Evolutionary conservation across 805 yeast genomes (phyloP).

Genomic region (Yarrowia divulgata): DNA sequence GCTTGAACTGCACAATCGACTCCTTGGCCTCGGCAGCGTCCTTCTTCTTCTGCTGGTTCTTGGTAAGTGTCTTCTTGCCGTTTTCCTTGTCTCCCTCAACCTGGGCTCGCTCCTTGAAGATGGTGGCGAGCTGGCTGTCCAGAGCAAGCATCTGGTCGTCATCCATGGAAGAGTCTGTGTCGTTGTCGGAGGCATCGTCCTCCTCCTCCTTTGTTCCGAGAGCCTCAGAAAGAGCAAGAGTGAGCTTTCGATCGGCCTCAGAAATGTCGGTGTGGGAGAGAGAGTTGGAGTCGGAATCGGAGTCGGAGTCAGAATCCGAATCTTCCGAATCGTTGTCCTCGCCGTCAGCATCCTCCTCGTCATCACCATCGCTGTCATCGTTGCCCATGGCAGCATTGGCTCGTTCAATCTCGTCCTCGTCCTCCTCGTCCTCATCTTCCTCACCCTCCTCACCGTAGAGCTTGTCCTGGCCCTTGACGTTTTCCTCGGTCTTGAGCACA

Average conservation of each 20-base stretch:
- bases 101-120: conserved; percentile 73
- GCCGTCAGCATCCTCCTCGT: conserved; percentile 46
- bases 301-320: conserved; percentile 53
- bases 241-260: conserved; percentile 52
- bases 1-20: conserved; percentile 78
- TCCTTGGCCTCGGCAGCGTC: conserved; percentile 83
- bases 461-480: conserved; percentile 77
- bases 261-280: conserved; percentile 48
- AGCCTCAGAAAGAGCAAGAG: conserved; percentile 49
- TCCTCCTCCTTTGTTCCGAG: conserved; percentile 43
- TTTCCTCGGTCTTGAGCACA: conserved; percentile 71
- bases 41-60: conserved; percentile 53
- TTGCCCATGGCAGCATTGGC: conserved; percentile 49
- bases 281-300: conserved; percentile 49
- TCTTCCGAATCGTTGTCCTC: conserved; percentile 48
- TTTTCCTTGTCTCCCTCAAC: conserved; percentile 64
- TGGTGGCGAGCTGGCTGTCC: conserved; percentile 80
- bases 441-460: conserved; percentile 72
- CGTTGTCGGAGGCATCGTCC: conserved; percentile 46
- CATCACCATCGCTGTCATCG: conserved; percentile 49
- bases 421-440: conserved; percentile 56
- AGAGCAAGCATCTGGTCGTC: conserved; percentile 97
- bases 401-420: conserved; percentile 49
- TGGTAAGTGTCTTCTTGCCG: conserved; percentile 54
- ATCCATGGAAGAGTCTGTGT: conserved; percentile 75